phyloP scores from a whole-genome alignment of 331 rosid genomes.

The Stylosanthes scabra region DNA sequence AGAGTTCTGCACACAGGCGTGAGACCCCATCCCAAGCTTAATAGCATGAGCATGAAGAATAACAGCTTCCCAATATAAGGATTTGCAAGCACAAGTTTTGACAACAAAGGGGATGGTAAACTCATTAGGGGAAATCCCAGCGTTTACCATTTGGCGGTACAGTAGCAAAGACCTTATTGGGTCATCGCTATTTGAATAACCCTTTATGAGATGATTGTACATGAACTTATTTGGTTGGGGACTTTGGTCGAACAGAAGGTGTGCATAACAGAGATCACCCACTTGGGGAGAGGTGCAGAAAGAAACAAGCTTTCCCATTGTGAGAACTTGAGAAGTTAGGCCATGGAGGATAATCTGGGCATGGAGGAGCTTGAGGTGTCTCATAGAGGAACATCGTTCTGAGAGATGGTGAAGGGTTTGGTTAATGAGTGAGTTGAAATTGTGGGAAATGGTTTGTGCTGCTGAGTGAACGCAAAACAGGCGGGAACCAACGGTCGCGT shows the following conservation, averaged over 20 bases:
- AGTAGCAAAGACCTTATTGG: conserved; percentile 50
- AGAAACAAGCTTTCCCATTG: conserved; percentile 59
- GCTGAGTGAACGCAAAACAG: conserved; percentile 29
- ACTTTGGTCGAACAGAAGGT: conserved; percentile 52
- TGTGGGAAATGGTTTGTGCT: conserved; percentile 22
- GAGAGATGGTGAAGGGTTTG: conserved; percentile 61
- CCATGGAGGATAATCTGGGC: conserved; percentile 68
- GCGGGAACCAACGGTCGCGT: conserved; percentile 55
- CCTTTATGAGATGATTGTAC: conserved; percentile 73
- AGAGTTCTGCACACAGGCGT: conserved; percentile 53
- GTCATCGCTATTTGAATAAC: conserved; percentile 56
- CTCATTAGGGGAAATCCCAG: conserved; percentile 62
- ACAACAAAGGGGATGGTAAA: conserved; percentile 77
- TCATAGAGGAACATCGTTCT: conserved; percentile 61
- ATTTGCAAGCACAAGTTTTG: conserved; percentile 55
- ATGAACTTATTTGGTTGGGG: conserved; percentile 69
- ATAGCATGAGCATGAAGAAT: conserved; percentile 59
- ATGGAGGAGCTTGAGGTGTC: conserved; percentile 61
- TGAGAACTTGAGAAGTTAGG: conserved; percentile 47
- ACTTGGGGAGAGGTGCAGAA: conserved; percentile 41
- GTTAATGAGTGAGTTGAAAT: conserved; percentile 54
- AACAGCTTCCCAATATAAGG: conserved; percentile 51
- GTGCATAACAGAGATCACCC: conserved; percentile 57
- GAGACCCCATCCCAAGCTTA: conserved; percentile 59
- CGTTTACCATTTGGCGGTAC: conserved; percentile 56